Evolutionary conservation across 2,329 filamentous ascomycete genomes (phyloP).

Genomic region (Xylariaceae sp.): DNA sequence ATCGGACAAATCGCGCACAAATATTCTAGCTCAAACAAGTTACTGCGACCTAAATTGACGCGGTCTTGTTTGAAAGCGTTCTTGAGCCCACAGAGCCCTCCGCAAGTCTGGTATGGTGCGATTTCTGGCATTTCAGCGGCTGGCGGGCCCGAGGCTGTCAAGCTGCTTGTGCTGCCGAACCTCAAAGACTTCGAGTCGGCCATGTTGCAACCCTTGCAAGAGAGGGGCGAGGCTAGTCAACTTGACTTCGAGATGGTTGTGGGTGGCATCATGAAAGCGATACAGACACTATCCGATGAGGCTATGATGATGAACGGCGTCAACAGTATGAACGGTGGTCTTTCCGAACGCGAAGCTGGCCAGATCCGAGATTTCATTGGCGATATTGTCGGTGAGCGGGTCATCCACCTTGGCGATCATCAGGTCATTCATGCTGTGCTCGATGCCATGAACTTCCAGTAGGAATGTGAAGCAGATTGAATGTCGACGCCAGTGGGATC

Average conservation of each 20-base stretch:
- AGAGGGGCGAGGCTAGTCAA: conserved; percentile 37
- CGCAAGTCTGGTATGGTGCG: conserved; percentile 83
- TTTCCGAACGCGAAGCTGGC: conserved; percentile 35
- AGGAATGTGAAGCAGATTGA: conserved; percentile 8
- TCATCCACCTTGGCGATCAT: conserved; percentile 42
- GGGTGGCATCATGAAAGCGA: conserved; percentile 50
- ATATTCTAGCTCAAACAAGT: conserved; percentile 73
- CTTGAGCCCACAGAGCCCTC: conserved; percentile 76
- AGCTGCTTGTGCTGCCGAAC: conserved; percentile 51
- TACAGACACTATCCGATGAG: conserved; percentile 40
- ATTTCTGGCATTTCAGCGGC: conserved; percentile 73
- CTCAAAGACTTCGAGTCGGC: conserved; percentile 48
- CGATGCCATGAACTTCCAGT: conserved; percentile 51
- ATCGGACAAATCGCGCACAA: conserved; percentile 73
- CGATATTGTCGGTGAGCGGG: conserved; percentile 45
- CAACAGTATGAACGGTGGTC: conserved; percentile 39
- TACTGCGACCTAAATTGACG: conserved; percentile 80
- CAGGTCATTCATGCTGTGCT: conserved; percentile 46
- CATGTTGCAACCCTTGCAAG: conserved; percentile 49
- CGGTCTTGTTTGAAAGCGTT: conserved; percentile 92
- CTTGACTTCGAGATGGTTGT: conserved; percentile 52
- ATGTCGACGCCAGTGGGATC: too few relatives aligned
- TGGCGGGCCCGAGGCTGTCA: conserved; percentile 58
- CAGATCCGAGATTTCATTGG: conserved; percentile 52
- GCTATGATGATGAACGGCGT: conserved; percentile 36